Percentiles rank a stretch among this genome's conserved stretches.
These are phyloP conservation scores for Cordyceps javanica DNA, from an alignment of 2,329 filamentous ascomycete species.

Conservation along the genomic window DNA sequence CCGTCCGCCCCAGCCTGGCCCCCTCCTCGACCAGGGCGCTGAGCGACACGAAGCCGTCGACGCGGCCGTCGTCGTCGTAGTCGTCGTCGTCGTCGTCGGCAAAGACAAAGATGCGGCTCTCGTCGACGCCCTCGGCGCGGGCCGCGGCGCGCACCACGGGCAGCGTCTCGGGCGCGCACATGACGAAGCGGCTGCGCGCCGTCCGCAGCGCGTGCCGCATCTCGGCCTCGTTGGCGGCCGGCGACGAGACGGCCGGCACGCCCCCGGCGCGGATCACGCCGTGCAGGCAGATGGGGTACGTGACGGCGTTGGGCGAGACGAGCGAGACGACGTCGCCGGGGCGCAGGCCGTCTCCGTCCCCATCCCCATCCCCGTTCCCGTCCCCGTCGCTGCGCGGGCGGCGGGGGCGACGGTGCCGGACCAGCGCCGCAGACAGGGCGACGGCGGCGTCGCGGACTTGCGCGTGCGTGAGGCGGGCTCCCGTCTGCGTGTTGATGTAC, in stretches of 20 bases:
- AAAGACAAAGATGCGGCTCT: neutral
- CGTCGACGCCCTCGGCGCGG: neutral
- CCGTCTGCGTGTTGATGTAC: conserved; percentile 3
- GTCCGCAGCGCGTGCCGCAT: conserved; percentile 7
- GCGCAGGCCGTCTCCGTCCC: too few relatives aligned
- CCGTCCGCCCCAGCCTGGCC: neutral
- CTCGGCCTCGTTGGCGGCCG: neutral
- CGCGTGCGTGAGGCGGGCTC: neutral
- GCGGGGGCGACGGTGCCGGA: neutral
- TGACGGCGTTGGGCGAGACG: conserved; percentile 3
- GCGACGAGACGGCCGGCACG: conserved; percentile 5
- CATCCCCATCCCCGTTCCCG: too few relatives aligned
- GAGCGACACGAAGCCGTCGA: neutral
- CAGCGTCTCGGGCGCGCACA: neutral
- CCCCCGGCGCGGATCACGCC: conserved; percentile 10
- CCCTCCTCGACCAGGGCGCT: neutral
- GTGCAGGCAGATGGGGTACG: conserved; percentile 2
- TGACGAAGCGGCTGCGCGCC: neutral
- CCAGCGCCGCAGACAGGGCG: conserved; percentile 3
- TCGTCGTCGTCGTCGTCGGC: neutral
- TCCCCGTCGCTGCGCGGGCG: too few relatives aligned
- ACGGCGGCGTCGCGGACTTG: conserved; percentile 3
- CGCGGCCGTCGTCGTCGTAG: neutral
- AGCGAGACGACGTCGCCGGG: conserved; percentile 3
- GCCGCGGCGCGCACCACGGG: neutral